A percentile compares a stretch with the other conserved stretches of the same genome.
phyloP scores from a whole-genome alignment of 148 eudicot genomes.

The Rhododendron ovatum region DNA sequence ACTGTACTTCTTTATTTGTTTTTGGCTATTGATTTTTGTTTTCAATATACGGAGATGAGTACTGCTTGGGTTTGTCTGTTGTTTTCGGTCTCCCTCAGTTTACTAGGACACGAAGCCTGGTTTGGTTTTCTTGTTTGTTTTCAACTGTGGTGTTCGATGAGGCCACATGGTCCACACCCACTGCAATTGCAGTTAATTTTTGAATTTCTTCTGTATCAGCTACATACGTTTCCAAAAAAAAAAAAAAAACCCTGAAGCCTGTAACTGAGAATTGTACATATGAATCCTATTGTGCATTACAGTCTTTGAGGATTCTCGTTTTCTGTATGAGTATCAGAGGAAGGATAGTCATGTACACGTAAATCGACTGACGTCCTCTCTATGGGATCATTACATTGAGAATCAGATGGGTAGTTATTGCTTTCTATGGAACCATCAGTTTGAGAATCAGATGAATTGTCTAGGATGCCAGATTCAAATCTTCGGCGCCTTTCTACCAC shows the following conservation, averaged over 20 bases:
- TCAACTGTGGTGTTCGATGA: neutral
- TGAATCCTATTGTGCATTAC: neutral
- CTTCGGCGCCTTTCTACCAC: conserved; percentile 60
- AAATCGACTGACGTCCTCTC: neutral
- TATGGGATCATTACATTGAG: neutral
- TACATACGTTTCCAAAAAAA: neutral
- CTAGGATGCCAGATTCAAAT: conserved; percentile 57
- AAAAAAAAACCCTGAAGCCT: neutral
- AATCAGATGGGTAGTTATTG: neutral
- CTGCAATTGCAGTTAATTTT: neutral
- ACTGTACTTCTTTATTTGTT: neutral
- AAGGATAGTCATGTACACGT: neutral
- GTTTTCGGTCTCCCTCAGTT: neutral
- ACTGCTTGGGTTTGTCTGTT: neutral
- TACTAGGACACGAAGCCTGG: neutral
- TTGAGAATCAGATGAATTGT: conserved; percentile 9
- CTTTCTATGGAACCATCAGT: conserved; percentile 5
- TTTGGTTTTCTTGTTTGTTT: neutral
- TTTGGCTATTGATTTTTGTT: neutral
- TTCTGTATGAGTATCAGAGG: conserved; percentile 4
- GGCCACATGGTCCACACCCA: neutral
- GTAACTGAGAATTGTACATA: neutral
- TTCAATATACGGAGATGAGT: neutral
- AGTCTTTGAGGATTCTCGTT: neutral
- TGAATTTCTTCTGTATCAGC: neutral